Evolutionary conservation across 768 basidiomycete genomes (phyloP), one percentile per base, ranked within the genome.

Genomic region (Russula earlei): DNA sequence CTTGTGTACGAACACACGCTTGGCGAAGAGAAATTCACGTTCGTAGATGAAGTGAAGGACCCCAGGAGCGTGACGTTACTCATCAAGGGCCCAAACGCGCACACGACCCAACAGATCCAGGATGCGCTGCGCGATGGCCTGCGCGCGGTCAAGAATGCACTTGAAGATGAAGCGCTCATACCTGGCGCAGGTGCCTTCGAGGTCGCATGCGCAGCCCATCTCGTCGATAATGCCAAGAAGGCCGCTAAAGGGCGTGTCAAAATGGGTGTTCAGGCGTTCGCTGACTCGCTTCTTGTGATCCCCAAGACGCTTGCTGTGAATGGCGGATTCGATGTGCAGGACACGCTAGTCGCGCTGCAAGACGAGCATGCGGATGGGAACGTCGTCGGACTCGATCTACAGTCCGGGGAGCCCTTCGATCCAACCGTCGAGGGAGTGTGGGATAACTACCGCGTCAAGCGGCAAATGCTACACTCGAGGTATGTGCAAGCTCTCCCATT

Each of bases 161-260:
- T 98, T 53, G 96, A 98, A 68, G 96, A 99, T 66, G 80, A 83
- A 48, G 74, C 78, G 34, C 75, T 98, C 54, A 77, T 98, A 54
- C 94, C 96, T 20, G 96, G 96, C n/a, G 96, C 92, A 0, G 96
- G 95, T 40, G 95, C 96, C 8, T 99, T 98, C 68, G 96, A 98
- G 70, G 81, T 98, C 11, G 84, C 94, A 29, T 94, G 91, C 66
- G 84, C 92, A 7, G 82, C 83, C 6, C 85, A 97, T 73, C 74
- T 99, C 34, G 77, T 81, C 50, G 85, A 85, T 17, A 72, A 77
- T 29, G 80, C 88, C 54, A 95, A 94, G 75, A 86, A 86, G 70
- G 72, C 69, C 44, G 92, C 92, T 2, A 98, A 95, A 70, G 96
- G 96, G 14, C 79, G 96, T 38, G 87, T 85, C 36, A 97, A 98